Evolutionary conservation across 1,284 basidiomycete genomes (phyloP).

Genomic region (Veloboletus limbatus): DNA sequence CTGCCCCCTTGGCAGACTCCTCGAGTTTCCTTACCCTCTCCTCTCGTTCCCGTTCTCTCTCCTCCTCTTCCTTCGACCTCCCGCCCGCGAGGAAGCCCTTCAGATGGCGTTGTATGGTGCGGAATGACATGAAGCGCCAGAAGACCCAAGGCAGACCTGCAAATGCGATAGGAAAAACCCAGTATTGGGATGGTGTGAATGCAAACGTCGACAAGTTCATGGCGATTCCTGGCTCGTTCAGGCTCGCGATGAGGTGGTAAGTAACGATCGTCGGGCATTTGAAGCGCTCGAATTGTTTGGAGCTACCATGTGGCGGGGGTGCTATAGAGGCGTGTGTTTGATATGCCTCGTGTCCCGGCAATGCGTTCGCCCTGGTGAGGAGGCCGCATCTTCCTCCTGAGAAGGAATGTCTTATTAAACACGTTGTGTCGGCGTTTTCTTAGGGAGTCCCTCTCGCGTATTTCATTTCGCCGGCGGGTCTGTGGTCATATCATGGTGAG

Average conservation of each 20-base stretch:
- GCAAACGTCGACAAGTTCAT: constrained; percentile 32
- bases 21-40: constrained; percentile 18
- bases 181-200: constrained; percentile 30
- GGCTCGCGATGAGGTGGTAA: constrained; percentile 18
- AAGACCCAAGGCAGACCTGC: constrained; percentile 28
- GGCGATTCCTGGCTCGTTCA: no score
- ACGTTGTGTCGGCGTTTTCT: no score
- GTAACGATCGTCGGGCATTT: constrained; percentile 24
- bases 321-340: no score
- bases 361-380: no score
- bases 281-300: constrained; percentile 22
- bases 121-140: constrained; percentile 15
- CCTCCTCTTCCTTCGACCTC: constrained; percentile 24
- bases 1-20: not conserved
- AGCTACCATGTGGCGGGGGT: constrained; percentile 28
- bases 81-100: not conserved
- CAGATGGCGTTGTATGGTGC: not conserved
- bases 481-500: no score
- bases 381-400: no score
- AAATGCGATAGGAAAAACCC: constrained; percentile 29
- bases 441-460: constrained; percentile 17
- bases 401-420: no score
- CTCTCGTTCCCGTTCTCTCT: constrained; percentile 12
- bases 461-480: constrained; percentile 29
- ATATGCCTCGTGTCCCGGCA: no score